Conservation (phyloP, 305 asterid species). For the Fraxinus greggii region DNA sequence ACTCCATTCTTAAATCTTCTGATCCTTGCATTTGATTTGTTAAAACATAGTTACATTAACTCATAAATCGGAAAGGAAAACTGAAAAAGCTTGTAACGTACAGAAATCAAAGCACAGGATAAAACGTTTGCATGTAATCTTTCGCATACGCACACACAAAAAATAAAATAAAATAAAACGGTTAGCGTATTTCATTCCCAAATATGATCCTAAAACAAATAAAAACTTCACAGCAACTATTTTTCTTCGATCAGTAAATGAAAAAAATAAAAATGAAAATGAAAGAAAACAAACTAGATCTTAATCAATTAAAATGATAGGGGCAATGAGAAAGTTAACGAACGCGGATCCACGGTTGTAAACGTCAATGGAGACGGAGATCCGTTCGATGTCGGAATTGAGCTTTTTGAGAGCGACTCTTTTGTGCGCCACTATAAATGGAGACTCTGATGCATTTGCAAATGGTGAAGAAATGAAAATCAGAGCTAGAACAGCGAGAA, state of each 20-base stretch:
- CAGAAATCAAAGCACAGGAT: neutral
- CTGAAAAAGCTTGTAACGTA: neutral
- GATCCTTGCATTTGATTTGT: neutral
- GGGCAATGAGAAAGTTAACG: conserved; percentile 13
- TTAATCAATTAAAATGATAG: neutral
- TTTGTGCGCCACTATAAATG: conserved; percentile 64
- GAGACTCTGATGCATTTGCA: conserved; percentile 31
- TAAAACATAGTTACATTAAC: neutral
- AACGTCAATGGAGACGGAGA: conserved; percentile 56
- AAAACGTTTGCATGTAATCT: neutral
- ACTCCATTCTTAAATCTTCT: neutral
- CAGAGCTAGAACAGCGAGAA: conserved; percentile 29
- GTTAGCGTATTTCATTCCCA: neutral
- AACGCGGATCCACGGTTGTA: conserved; percentile 65
- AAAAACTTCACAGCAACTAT: neutral
- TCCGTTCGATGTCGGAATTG: conserved; percentile 41
- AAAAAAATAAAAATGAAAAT: neutral
- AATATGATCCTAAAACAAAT: neutral
- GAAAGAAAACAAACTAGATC: neutral
- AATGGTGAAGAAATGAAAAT: conserved; percentile 23
- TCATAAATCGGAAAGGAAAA: conserved; percentile 3
- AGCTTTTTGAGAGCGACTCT: conserved; percentile 41
- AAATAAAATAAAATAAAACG: neutral
- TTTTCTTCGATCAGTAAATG: neutral
- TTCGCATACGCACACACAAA: neutral